A percentile compares a stretch with the other conserved stretches of the same genome.
Evolutionary conservation across 164 flowering plant species (phyloP).

Genomic region (Vitis labrusca): DNA sequence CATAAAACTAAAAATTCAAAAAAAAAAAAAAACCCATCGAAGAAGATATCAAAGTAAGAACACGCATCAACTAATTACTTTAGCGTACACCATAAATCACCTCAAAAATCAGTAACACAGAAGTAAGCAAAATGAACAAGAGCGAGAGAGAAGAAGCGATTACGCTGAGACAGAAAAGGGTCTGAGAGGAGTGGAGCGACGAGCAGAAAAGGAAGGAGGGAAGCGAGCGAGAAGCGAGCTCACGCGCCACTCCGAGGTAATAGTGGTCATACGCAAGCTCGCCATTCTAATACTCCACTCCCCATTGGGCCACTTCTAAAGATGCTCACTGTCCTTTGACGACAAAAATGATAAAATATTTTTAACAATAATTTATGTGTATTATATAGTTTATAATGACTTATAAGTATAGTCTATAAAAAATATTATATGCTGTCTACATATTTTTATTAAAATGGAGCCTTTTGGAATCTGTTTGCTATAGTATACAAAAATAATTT

Average conservation of each 20-base stretch:
- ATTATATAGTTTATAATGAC: too few species aligned
- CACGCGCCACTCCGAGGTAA: background rate
- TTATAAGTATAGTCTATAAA: too few species aligned
- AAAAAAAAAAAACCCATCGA: too few species aligned
- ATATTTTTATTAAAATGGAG: too few species aligned
- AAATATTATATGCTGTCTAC: too few species aligned
- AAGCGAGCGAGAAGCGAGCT: conserved; percentile 8
- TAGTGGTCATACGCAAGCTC: background rate
- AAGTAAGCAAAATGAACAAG: background rate
- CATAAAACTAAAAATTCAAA: too few species aligned
- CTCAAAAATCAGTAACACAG: background rate
- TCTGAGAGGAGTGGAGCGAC: background rate
- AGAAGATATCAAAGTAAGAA: too few species aligned
- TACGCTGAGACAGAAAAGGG: conserved; percentile 4
- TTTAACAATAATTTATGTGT: too few species aligned
- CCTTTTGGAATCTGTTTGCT: too few species aligned
- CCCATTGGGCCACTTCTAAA: background rate
- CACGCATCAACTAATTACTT: too few species aligned
- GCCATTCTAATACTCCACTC: background rate
- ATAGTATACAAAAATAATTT: too few species aligned
- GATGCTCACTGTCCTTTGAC: background rate
- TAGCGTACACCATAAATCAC: conserved; percentile 1
- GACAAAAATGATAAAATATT: too few species aligned
- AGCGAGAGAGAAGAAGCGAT: conserved; percentile 5
- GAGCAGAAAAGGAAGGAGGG: background rate